These are phyloP conservation scores for Xylaria sp. DNA, from an alignment of 495 filamentous ascomycete genomes.

Conservation along the genomic window DNA sequence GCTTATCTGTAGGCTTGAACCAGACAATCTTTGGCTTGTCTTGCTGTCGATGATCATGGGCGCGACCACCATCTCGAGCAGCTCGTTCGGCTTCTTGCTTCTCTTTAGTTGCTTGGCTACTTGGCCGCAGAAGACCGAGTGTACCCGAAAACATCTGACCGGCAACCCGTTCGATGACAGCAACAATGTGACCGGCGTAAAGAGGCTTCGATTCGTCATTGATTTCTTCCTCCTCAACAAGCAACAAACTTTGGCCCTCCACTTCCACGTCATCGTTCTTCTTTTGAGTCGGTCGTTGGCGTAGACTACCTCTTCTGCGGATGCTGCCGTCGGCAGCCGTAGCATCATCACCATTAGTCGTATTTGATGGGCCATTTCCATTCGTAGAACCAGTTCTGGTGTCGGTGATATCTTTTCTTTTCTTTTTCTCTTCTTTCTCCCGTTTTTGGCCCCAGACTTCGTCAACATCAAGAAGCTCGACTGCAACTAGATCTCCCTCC, in stretches of 20 bases:
- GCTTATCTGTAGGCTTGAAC: slow-evolving; percentile 99
- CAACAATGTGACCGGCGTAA: slow-evolving; percentile 96
- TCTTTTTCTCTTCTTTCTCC: slow-evolving; percentile 99
- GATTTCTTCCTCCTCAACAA: slow-evolving; percentile 98
- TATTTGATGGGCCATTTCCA: slow-evolving; percentile 69
- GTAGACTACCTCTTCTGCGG: slow-evolving; percentile 88
- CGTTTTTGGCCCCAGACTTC: slow-evolving; percentile 99
- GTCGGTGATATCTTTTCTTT: slow-evolving; percentile 97
- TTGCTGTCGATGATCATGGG: slow-evolving; percentile 78
- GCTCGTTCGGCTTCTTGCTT: slow-evolving; percentile 97
- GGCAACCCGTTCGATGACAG: slow-evolving; percentile 94
- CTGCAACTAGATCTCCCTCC: slow-evolving; percentile 93
- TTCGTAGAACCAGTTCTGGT: slow-evolving; percentile 77
- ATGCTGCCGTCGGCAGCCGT: slow-evolving; percentile 79
- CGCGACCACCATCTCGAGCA: slow-evolving; percentile 86
- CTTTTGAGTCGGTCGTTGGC: slow-evolving; percentile 97
- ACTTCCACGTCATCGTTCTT: slow-evolving; percentile 99
- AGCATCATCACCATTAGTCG: slow-evolving; percentile 69
- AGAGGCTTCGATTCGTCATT: slow-evolving; percentile 97
- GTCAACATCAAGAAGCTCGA: slow-evolving; percentile 96
- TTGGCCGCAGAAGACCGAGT: slow-evolving; percentile 89
- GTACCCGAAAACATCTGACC: slow-evolving; percentile 99
- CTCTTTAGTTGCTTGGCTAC: slow-evolving; percentile 99
- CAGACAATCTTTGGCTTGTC: slow-evolving; percentile 99
- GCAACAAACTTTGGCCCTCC: slow-evolving; percentile 92